Percentiles rank a stretch among this genome's conserved stretches.
These are phyloP conservation scores for Ogataea minuta DNA, from an alignment of 805 yeast species.

Conservation along the genomic window DNA sequence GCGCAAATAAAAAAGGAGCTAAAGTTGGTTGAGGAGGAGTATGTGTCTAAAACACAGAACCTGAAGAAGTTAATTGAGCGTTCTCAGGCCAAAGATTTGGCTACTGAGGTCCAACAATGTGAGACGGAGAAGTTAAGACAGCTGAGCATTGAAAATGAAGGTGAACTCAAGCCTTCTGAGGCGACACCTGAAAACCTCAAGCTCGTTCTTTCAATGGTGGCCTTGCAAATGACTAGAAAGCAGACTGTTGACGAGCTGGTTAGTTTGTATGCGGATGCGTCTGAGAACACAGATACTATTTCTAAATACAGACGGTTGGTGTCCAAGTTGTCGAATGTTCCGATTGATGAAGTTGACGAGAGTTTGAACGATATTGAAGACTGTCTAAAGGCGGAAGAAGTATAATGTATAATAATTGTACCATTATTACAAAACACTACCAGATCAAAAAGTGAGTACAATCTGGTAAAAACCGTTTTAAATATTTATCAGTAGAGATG, in stretches of 20 bases:
- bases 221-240: conserved; percentile 53
- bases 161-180: conserved; percentile 22
- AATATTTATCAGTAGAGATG: not conserved
- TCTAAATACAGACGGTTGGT: conserved; percentile 67
- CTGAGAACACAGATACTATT: conserved; percentile 52
- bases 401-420: conserved; percentile 5
- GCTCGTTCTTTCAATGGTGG: conserved; percentile 43
- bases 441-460: no score
- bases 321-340: conserved; percentile 65
- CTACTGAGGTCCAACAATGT: conserved; percentile 38
- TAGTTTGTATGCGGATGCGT: conserved; percentile 34
- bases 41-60: conserved; percentile 16
- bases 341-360: conserved; percentile 63
- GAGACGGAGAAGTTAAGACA: conserved; percentile 30
- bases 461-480: no score
- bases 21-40: conserved; percentile 19
- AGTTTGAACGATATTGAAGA: conserved; percentile 58
- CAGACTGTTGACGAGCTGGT: conserved; percentile 50
- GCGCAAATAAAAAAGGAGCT: conserved; percentile 17
- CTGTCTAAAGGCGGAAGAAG: conserved; percentile 27
- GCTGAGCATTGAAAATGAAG: conserved; percentile 17
- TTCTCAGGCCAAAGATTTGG: conserved; percentile 45
- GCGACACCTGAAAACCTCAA: conserved; percentile 25
- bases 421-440: not conserved
- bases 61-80: conserved; percentile 36